phyloP scores from a whole-genome alignment of 2,329 filamentous ascomycete genomes.

The Chaetomiaceae sp. region DNA sequence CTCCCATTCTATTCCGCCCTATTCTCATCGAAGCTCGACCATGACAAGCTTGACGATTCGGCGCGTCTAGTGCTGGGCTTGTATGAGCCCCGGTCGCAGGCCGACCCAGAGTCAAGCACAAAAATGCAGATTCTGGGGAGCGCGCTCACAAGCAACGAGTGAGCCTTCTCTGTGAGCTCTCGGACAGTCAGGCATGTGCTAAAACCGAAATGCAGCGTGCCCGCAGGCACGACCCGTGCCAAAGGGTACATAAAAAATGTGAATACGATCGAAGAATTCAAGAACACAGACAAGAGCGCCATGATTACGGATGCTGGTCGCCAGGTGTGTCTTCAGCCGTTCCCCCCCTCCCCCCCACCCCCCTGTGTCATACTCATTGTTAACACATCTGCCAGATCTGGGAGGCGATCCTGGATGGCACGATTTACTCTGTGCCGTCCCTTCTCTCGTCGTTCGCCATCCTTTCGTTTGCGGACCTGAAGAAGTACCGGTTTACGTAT shows the following conservation, averaged over 20 bases:
- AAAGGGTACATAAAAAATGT: constrained; percentile 94
- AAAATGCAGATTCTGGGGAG: constrained; percentile 88
- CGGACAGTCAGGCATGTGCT: constrained; percentile 3
- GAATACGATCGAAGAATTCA: constrained; percentile 93
- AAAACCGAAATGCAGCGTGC: constrained; percentile 48
- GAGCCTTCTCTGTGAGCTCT: constrained; percentile 36
- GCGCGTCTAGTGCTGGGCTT: constrained; percentile 80
- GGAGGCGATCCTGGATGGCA: constrained; percentile 95
- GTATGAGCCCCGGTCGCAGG: constrained; percentile 75
- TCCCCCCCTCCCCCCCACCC: too few species aligned
- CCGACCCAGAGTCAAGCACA: constrained; percentile 70
- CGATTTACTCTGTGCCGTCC: constrained; percentile 91
- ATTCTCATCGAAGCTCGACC: constrained; percentile 90
- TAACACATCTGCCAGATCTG: constrained; percentile 65
- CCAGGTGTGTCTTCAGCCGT: constrained; percentile 66
- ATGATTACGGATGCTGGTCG: constrained; percentile 74
- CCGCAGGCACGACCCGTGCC: constrained; percentile 69
- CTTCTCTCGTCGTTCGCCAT: constrained; percentile 84
- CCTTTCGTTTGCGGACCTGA: constrained; percentile 90
- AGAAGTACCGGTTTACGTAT: constrained; percentile 97
- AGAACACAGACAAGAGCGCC: constrained; percentile 71
- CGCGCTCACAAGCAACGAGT: constrained; percentile 80
- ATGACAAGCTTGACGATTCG: constrained; percentile 95
- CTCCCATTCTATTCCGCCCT: constrained; percentile 90
- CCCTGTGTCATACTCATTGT: constrained; percentile 17